Percentiles rank a stretch among this genome's conserved stretches.
Conservation (phyloP, 2,329 filamentous ascomycete genomes). For the Pseudopithomyces chartarum region DNA sequence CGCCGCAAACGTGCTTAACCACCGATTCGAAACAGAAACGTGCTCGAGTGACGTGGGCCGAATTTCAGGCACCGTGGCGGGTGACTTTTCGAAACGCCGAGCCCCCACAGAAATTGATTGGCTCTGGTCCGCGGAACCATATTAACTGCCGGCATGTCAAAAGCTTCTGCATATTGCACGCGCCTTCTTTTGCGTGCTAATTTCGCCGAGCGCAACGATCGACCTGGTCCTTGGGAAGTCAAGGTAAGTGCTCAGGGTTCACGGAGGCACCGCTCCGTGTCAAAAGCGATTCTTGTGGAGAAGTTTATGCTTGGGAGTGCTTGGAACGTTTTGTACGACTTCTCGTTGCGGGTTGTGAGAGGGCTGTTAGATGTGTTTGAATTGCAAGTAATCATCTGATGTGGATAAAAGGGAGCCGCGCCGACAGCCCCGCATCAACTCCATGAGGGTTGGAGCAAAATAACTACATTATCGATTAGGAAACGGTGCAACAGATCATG, state of each 20-base stretch:
- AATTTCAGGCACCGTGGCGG: neutral
- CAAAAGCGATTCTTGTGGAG: constrained; percentile 6
- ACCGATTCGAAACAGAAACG: constrained; percentile 5
- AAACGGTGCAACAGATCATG: no score
- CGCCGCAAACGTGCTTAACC: neutral
- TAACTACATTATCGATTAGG: neutral
- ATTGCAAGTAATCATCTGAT: neutral
- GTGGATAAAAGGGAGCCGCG: constrained; percentile 2
- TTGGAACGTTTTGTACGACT: neutral
- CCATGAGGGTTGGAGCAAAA: neutral
- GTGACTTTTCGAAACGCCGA: constrained; percentile 1
- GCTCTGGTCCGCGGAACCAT: neutral
- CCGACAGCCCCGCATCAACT: neutral
- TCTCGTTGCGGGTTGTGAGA: neutral
- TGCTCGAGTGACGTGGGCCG: constrained; percentile 4
- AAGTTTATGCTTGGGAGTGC: neutral
- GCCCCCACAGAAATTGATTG: neutral
- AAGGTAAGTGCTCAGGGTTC: neutral
- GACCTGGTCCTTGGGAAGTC: constrained; percentile 15
- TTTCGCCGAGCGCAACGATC: constrained; percentile 7
- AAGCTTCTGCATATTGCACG: constrained; percentile 13
- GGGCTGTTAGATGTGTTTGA: neutral
- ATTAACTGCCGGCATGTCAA: constrained; percentile 6
- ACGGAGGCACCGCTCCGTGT: constrained; percentile 11
- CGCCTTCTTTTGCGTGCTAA: constrained; percentile 17